A percentile compares a stretch with the other conserved stretches of the same genome.
These are phyloP conservation scores for Eucalyptus urophylla DNA, from an alignment of 345 rosid genomes.

Conservation along the genomic window DNA sequence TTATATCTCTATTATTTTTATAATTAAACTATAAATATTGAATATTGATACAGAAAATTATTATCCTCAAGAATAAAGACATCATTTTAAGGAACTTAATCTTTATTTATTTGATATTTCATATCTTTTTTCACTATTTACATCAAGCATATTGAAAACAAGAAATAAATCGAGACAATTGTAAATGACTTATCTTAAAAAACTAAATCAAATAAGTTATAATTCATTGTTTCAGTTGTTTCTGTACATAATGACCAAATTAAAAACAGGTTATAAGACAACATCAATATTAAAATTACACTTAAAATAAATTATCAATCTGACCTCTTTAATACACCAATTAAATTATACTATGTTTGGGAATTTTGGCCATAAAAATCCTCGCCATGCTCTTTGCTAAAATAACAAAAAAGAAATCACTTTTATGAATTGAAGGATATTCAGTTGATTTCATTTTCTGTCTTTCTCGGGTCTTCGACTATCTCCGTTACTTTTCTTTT, in stretches of 20 bases:
- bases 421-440: background rate
- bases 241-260: background rate
- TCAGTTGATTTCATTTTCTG: background rate
- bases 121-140: background rate
- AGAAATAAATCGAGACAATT: background rate
- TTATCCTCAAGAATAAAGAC: background rate
- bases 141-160: background rate
- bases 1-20: background rate
- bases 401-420: background rate
- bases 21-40: background rate
- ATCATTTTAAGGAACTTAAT: background rate
- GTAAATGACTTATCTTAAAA: background rate
- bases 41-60: background rate
- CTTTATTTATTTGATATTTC: background rate
- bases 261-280: background rate
- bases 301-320: background rate
- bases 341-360: background rate
- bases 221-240: background rate
- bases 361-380: background rate
- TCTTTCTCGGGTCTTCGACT: background rate
- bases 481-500: background rate
- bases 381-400: background rate
- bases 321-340: background rate
- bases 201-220: background rate
- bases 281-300: background rate